These are phyloP conservation scores for Daldinia grandis DNA, from an alignment of 495 filamentous ascomycete species.

Conservation along the genomic window DNA sequence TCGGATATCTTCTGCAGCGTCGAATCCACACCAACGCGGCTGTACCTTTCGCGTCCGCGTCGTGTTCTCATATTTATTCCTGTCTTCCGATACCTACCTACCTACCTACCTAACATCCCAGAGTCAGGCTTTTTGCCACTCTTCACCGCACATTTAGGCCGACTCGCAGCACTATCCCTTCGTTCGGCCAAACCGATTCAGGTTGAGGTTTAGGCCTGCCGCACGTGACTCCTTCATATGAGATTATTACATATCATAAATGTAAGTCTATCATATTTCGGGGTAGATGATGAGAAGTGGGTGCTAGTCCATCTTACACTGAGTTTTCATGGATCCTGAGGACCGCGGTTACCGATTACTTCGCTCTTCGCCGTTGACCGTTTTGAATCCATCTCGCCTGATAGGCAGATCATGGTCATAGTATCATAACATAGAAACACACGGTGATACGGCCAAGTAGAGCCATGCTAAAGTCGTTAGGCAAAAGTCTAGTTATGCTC, in stretches of 20 bases:
- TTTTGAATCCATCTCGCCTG: slow-evolving; percentile 10
- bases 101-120: too few species aligned
- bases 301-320: background rate
- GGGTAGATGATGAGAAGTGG: slow-evolving; percentile 18
- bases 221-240: slow-evolving; percentile 28
- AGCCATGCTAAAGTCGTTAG: background rate
- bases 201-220: slow-evolving; percentile 1
- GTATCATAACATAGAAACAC: slow-evolving; percentile 6
- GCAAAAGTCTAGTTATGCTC: background rate
- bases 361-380: slow-evolving; percentile 17
- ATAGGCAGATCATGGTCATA: slow-evolving; percentile 3
- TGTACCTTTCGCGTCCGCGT: slow-evolving; percentile 23
- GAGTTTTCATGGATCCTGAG: slow-evolving; percentile 6
- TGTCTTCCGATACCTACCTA: slow-evolving; percentile 2
- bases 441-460: background rate
- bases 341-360: background rate
- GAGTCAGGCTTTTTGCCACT: slow-evolving; percentile 33
- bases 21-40: slow-evolving; percentile 20
- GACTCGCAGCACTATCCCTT: slow-evolving; percentile 5
- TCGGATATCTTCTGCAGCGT: slow-evolving; percentile 14
- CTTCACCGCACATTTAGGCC: slow-evolving; percentile 34
- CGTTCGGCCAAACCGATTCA: slow-evolving; percentile 5
- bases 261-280: slow-evolving; percentile 1
- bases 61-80: background rate
- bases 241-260: slow-evolving; percentile 27